These are phyloP conservation scores for Ustilago hordei DNA, from an alignment of 1,284 basidiomycete genomes.

Conservation along the genomic window DNA sequence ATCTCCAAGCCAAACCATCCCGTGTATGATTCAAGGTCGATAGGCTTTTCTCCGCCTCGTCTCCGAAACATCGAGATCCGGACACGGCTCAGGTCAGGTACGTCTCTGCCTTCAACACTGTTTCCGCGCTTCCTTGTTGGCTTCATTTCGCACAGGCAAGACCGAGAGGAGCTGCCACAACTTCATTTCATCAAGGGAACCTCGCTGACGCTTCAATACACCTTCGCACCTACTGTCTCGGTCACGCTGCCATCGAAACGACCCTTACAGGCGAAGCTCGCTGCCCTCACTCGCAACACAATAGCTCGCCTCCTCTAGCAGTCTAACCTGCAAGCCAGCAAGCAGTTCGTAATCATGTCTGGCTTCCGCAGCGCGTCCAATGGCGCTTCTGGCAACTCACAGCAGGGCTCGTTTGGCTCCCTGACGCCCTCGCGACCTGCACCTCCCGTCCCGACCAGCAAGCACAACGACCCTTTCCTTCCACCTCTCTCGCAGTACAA, in stretches of 20 bases:
- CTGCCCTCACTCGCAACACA: not conserved
- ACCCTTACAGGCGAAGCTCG: not conserved
- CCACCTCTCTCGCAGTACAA: slow-evolving; percentile 58
- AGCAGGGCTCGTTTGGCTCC: slow-evolving; percentile 44
- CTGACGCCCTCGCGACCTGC: slow-evolving; percentile 62
- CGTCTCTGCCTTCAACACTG: not conserved
- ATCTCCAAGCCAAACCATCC: no score
- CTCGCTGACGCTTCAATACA: not conserved
- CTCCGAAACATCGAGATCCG: not conserved
- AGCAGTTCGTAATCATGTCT: slow-evolving; percentile 34
- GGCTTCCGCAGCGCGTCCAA: slow-evolving; percentile 40
- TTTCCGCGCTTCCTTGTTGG: not conserved
- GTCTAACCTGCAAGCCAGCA: not conserved
- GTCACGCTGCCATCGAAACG: not conserved
- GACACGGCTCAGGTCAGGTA: not conserved
- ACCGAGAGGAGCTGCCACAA: not conserved
- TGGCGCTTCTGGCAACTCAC: slow-evolving; percentile 23
- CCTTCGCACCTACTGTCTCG: not conserved
- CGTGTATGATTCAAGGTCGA: not conserved
- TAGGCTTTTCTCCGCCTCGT: not conserved
- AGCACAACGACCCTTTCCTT: slow-evolving; percentile 56
- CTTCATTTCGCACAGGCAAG: not conserved
- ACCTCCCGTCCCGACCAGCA: slow-evolving; percentile 58
- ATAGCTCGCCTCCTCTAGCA: not conserved
- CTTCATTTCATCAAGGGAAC: not conserved